Evolutionary conservation across 1,139 yeast genomes (phyloP).

Genomic region (Pneumocystis murina): DNA sequence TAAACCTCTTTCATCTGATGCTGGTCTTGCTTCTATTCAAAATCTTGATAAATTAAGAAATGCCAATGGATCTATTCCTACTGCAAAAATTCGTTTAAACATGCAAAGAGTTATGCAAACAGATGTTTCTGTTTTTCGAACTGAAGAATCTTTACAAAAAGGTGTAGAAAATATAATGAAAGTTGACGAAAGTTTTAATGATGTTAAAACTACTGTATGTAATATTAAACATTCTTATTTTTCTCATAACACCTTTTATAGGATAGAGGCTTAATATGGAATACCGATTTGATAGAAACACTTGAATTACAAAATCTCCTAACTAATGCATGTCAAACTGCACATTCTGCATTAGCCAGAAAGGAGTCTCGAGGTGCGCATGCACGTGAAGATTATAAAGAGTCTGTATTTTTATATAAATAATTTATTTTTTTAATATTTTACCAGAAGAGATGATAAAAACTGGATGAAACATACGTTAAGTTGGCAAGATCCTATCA

Average conservation of each 20-base stretch:
- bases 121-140: constrained; percentile 95
- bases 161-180: constrained; percentile 71
- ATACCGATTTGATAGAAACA: constrained; percentile 90
- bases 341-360: constrained; percentile 86
- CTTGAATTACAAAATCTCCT: constrained; percentile 90
- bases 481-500: constrained; percentile 70
- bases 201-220: constrained; percentile 80
- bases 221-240: constrained; percentile 51
- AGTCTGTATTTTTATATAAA: neutral
- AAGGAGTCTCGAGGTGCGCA: constrained; percentile 98
- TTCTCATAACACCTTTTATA: neutral
- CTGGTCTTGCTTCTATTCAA: constrained; percentile 80
- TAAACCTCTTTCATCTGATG: constrained; percentile 61
- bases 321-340: constrained; percentile 96
- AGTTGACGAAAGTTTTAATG: constrained; percentile 58
- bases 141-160: constrained; percentile 77
- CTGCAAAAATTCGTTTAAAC: constrained; percentile 76
- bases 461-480: constrained; percentile 97
- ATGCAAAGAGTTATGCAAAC: constrained; percentile 96
- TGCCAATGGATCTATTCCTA: constrained; percentile 64
- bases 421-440: neutral
- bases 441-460: constrained; percentile 66
- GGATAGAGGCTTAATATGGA: constrained; percentile 38
- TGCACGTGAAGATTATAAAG: constrained; percentile 92
- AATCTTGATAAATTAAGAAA: constrained; percentile 80